A percentile compares a stretch with the other conserved stretches of the same genome.
phyloP scores from a whole-genome alignment of 192 early-diverging fungal species.

The Coemansia sp. region DNA sequence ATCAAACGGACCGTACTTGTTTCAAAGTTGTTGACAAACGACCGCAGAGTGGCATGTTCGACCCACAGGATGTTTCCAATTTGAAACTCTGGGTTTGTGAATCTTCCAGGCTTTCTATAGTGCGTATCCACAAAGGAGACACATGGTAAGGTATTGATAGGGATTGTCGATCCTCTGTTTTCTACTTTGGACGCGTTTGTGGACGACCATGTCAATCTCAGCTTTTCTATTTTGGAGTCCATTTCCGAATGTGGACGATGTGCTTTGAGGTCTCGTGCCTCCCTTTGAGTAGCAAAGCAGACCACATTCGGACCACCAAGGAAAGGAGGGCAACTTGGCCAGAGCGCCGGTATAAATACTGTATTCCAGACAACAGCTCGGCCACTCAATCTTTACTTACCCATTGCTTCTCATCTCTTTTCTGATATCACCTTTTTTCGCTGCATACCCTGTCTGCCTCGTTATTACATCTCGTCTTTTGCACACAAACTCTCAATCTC shows the following conservation, averaged over 20 bases:
- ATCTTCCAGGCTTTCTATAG: background rate
- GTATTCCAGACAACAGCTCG: background rate
- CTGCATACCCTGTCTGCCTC: background rate
- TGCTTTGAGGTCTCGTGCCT: background rate
- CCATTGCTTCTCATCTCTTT: background rate
- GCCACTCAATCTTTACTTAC: background rate
- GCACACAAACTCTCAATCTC: background rate
- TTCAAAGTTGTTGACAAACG: background rate
- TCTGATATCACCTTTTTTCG: background rate
- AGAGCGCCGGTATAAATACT: background rate
- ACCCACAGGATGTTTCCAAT: background rate
- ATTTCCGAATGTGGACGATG: background rate
- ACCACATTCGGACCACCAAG: background rate
- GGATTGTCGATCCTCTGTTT: background rate
- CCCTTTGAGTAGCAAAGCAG: background rate
- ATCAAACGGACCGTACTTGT: background rate
- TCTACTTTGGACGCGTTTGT: conserved; percentile 1
- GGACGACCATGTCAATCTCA: background rate
- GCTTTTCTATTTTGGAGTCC: background rate
- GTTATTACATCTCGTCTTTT: background rate
- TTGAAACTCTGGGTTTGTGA: background rate
- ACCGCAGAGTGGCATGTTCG: background rate
- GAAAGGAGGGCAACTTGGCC: background rate
- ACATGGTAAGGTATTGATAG: background rate
- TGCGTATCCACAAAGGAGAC: background rate